phyloP scores from a whole-genome alignment of 2,329 filamentous ascomycete species.

The Aspergillus sp. region DNA sequence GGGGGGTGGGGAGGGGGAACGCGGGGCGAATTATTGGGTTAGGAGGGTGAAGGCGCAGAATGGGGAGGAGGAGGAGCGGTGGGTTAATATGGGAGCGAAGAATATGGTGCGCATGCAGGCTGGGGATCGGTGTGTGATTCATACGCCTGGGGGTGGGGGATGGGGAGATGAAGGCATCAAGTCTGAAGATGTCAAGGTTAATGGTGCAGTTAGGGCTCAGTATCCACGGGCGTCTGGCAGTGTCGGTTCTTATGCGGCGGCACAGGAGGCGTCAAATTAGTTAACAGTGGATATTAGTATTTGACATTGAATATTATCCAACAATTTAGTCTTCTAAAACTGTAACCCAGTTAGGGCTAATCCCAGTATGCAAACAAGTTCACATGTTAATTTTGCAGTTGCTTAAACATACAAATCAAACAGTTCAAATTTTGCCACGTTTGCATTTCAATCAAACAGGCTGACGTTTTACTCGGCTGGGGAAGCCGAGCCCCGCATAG shows the following conservation, averaged over 20 bases:
- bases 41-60: conserved; percentile 60
- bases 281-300: too few species aligned
- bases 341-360: too few species aligned
- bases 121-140: conserved; percentile 63
- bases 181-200: not conserved
- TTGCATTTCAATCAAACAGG: too few species aligned
- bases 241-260: not conserved
- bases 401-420: too few species aligned
- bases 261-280: conserved; percentile 1
- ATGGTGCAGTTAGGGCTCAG: not conserved
- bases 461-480: too few species aligned
- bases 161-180: conserved; percentile 20
- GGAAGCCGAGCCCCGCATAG: too few species aligned
- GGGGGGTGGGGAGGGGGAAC: conserved; percentile 75
- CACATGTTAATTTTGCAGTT: too few species aligned
- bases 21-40: conserved; percentile 86
- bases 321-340: too few species aligned
- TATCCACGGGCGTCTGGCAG: not conserved
- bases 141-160: conserved; percentile 56
- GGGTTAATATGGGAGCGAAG: conserved; percentile 60
- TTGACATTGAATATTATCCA: too few species aligned
- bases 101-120: conserved; percentile 61
- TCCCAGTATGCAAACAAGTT: too few species aligned
- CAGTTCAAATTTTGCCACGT: too few species aligned
- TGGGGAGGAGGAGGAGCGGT: conserved; percentile 27